These are phyloP conservation scores for Phragmites australis DNA, from an alignment of 176 grass and related monocot species.

Conservation along the genomic window DNA sequence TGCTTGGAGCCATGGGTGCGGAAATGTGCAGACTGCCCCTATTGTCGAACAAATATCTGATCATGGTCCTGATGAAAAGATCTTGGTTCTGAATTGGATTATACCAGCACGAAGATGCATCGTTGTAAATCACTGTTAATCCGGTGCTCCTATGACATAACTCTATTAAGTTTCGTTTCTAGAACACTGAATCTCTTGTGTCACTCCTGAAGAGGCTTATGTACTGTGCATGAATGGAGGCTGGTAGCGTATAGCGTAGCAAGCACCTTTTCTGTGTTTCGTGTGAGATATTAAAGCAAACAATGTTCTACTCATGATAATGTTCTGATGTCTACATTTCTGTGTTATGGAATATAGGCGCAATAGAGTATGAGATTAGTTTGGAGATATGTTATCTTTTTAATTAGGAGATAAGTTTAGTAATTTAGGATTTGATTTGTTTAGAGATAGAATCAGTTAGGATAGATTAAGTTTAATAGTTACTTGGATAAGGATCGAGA, in stretches of 20 bases:
- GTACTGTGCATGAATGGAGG: background rate
- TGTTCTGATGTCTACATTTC: background rate
- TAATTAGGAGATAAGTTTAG: too few species aligned
- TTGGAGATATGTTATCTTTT: too few species aligned
- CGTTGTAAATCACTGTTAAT: background rate
- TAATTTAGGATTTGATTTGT: too few species aligned
- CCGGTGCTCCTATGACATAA: background rate
- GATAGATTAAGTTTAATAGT: too few species aligned
- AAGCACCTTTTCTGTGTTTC: background rate
- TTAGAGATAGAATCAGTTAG: too few species aligned
- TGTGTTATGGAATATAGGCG: too few species aligned
- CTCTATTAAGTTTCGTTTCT: background rate
- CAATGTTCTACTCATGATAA: background rate
- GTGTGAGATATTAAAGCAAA: background rate
- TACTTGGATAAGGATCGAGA: too few species aligned
- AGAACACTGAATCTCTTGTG: conserved; percentile 1
- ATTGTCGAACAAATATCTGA: conserved; percentile 69
- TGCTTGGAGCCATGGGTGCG: conserved; percentile 83
- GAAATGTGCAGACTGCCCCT: conserved; percentile 86
- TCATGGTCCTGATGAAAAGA: conserved; percentile 28
- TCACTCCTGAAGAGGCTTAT: background rate
- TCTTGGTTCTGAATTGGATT: conserved; percentile 10
- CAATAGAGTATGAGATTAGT: too few species aligned
- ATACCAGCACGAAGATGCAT: conserved; percentile 2
- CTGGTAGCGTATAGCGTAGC: background rate